Conservation (phyloP, 2,329 filamentous ascomycete species). For the Xylaria sp. region DNA sequence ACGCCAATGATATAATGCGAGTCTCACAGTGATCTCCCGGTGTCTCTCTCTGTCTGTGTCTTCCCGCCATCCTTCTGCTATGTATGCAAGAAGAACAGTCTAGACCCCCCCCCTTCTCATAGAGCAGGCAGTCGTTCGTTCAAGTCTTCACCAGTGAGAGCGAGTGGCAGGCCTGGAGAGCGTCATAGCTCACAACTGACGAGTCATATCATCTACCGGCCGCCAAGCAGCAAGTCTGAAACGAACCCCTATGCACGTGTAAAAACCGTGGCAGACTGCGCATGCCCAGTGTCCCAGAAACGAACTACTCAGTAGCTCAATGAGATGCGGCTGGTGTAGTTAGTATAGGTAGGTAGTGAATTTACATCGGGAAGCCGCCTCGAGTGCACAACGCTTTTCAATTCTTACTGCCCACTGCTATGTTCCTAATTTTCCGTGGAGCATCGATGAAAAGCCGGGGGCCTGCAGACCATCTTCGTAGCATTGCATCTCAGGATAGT, state of each 20-base stretch:
- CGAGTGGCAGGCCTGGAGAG: neutral
- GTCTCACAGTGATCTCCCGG: conserved; percentile 6
- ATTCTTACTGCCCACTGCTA: neutral
- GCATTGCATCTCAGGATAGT: neutral
- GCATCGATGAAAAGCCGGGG: neutral
- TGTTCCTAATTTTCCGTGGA: neutral
- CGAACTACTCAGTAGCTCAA: too few species aligned
- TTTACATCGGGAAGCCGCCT: too few species aligned
- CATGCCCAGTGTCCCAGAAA: too few species aligned
- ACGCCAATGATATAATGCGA: conserved; percentile 3
- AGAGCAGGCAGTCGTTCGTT: neutral
- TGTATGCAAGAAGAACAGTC: too few species aligned
- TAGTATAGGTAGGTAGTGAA: neutral
- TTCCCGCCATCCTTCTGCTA: neutral
- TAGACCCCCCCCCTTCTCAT: neutral
- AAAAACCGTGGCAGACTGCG: neutral
- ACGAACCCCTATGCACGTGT: conserved; percentile 13
- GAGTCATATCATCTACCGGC: conserved; percentile 16
- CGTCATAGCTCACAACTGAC: conserved; percentile 10
- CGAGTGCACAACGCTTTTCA: too few species aligned
- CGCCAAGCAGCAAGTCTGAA: conserved; percentile 16
- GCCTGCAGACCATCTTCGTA: conserved; percentile 1
- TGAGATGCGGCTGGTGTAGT: neutral
- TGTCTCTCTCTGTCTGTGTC: neutral
- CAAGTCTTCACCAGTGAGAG: neutral